Base-by-base conservation (phyloP, 2,329 filamentous ascomycete species). In the Claviceps fusiformis region DNA sequence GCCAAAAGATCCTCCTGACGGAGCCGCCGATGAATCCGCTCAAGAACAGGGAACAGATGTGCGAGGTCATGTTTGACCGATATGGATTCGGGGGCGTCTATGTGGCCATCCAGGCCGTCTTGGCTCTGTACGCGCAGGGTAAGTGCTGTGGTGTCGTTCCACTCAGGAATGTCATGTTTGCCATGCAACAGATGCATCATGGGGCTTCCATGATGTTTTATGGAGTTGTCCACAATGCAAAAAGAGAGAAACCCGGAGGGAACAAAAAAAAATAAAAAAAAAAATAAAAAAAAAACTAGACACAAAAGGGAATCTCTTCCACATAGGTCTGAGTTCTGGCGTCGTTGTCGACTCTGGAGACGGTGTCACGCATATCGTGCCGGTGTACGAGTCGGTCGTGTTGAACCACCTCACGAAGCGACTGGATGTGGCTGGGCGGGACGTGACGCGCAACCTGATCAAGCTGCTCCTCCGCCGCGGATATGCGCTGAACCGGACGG, bases 281-380 rank as follows among this genome's bases (percentile, higher is more conserved):
- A 10, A 44, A 44, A 19, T 2, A 44, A 10, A 17, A 17, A 10
- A 29, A 24, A 31, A 29, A n/a, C 29, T 27, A 29, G 52, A 47
- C 35, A 31, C 44, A 53, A 17, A 56, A 52, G 15, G 4, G 5
- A 8, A n/a, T n/a, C 9, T 19, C 15, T 19, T 45, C 1, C 37
- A 41, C 37, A 57, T 62, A 89, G 86, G 88, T 75, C 81, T 93
- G 49, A 89, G 86, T 69, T 90, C 86, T 9, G 93, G 93, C 67
- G 93, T 98, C n/a, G 93, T 98, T 13, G 93, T 98, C 61, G 93
- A 98, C 74, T 96, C 91, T 8, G 93, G 93, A 65, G 93, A 98
- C 64, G 93, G 93, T 73, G 93, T 98, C 64, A 98, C 93, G 44
- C 93, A 98, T 71, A 95, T 98, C 66, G 92, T 98, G 19, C 93